Evolutionary conservation across 306 rosid species (phyloP).

Genomic region (Nissolia schottii): DNA sequence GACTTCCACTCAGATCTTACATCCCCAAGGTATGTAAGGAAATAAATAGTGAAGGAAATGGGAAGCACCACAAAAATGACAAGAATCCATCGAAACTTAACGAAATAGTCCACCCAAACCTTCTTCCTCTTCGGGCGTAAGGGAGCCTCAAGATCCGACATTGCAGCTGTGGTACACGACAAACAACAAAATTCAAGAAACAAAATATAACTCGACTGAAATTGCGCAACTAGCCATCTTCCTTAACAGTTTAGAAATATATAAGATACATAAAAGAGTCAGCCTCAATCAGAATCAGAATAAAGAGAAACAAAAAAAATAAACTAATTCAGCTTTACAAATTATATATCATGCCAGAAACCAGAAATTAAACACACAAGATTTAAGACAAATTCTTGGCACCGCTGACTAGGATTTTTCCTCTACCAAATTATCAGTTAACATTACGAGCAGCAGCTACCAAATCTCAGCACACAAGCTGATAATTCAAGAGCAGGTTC

Average conservation of each 20-base stretch:
- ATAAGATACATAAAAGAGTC: not conserved
- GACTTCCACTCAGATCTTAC: slow-evolving; percentile 85
- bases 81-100: slow-evolving; percentile 79
- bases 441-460: not conserved
- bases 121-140: slow-evolving; percentile 93
- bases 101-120: slow-evolving; percentile 75
- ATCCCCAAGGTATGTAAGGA: slow-evolving; percentile 86
- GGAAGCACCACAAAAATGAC: slow-evolving; percentile 96
- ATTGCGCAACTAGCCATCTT: not conserved
- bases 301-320: not conserved
- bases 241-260: not conserved
- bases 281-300: too few relatives aligned
- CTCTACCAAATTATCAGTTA: not conserved
- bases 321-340: not conserved
- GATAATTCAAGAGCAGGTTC: not conserved
- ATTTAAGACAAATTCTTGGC: not conserved
- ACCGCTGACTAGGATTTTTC: not conserved
- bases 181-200: not conserved
- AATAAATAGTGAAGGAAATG: slow-evolving; percentile 76
- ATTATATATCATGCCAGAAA: not conserved
- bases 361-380: not conserved
- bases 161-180: slow-evolving; percentile 9
- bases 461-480: not conserved
- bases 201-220: not conserved
- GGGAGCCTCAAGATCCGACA: slow-evolving; percentile 90